Evolutionary conservation across 1,139 yeast species (phyloP), one percentile per base, ranked within the genome.

Genomic region (Yamadazyma sp.): DNA sequence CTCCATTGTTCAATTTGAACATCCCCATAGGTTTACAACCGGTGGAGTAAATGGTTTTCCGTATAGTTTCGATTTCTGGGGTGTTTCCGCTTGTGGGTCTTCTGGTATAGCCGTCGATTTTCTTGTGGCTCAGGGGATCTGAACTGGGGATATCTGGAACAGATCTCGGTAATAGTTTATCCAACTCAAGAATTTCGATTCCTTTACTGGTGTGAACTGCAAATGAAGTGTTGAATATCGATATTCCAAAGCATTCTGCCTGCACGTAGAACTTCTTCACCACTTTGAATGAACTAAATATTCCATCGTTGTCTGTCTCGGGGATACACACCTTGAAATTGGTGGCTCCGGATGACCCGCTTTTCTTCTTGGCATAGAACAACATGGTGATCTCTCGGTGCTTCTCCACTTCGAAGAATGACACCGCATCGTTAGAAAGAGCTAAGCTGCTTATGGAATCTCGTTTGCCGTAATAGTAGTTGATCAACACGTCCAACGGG

Each of bases 131-230:
- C 15, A 28, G 28, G 31, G 44, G 20, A 38, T 49, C 40, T 9
- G 26, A 32, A 11, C 57, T 65, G 0, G 73, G 67, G 13, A 73
- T 45, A 33, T 69, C 73, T 4, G 89, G 80, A 12, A 79, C 70
- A 8, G 81, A 73, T 44, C 80, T 66, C 2, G 84, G 76, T 17
- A 73, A 68, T 22, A 75, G 61, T 45, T 78, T 77, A 50, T 82
- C 83, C 38, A 85, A 67, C 11, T 83, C 77, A 51, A 82, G 64
- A 15, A 84, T 72, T 47, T 86, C 85, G 49, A 84, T 80, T 0
- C 92, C 92, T 48, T 78, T 78, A 29, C 77, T 64, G 2, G 89
- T 76, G 51, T 83, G 86, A 1, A 83, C 76, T 0, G 88, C 80
- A 55, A 82, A 76, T 26, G 82, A 71, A 22, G 78, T 75, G 46